A percentile compares a stretch with the other conserved stretches of the same genome.
Evolutionary conservation across 176 grass and related monocot genomes (phyloP).

Genomic region (Avena insularis): DNA sequence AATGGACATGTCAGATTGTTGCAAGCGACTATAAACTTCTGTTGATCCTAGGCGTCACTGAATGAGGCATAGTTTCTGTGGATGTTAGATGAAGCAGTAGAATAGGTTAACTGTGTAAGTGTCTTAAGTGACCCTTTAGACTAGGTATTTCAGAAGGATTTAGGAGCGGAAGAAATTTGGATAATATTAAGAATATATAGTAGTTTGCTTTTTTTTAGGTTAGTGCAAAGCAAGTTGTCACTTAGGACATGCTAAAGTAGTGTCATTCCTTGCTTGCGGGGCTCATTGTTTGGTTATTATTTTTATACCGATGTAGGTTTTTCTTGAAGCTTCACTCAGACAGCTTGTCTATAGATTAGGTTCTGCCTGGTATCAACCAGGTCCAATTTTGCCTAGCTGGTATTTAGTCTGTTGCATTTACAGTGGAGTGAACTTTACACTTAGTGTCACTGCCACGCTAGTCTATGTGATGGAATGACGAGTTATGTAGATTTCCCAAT

Average conservation of each 20-base stretch:
- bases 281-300: neutral
- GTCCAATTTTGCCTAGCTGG: neutral
- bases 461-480: neutral
- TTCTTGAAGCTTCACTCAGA: neutral
- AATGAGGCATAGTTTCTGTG: neutral
- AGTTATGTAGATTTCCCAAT: neutral
- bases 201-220: neutral
- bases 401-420: constrained; percentile 10
- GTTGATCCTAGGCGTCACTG: neutral
- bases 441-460: neutral
- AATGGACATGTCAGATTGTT: neutral
- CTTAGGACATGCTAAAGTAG: neutral
- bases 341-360: neutral
- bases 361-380: neutral
- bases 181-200: neutral
- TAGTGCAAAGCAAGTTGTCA: neutral
- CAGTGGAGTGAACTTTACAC: neutral
- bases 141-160: neutral
- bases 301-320: neutral
- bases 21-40: neutral
- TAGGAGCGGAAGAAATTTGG: neutral
- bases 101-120: neutral
- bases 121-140: neutral
- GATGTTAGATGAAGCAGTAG: neutral
- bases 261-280: neutral